A percentile compares a stretch with the other conserved stretches of the same genome.
Conservation (phyloP, 2,329 filamentous ascomycete species). For the Fusarium nanum region DNA sequence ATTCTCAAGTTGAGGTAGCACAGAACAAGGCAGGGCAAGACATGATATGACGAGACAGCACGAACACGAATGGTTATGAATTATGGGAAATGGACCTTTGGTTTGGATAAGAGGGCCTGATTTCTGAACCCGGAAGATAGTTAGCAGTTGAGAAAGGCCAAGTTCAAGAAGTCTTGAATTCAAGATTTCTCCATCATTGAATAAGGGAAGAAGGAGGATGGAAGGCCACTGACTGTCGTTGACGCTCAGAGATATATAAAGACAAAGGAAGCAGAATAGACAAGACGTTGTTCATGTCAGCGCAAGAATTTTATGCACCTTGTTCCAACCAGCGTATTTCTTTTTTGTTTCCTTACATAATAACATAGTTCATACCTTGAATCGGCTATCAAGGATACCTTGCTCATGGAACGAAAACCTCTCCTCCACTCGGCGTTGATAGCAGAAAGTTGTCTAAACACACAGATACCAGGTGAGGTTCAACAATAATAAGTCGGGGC, state of each 20-base stretch:
- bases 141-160: neutral
- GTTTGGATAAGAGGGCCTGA: conserved; percentile 1
- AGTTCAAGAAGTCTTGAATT: neutral
- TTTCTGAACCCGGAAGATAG: neutral
- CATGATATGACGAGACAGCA: conserved; percentile 1
- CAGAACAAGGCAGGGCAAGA: conserved; percentile 1
- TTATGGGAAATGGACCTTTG: conserved; percentile 29
- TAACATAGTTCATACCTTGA: neutral
- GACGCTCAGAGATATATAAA: neutral
- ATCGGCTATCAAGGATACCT: neutral
- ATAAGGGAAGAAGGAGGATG: neutral
- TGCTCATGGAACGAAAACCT: neutral
- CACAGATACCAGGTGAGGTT: neutral
- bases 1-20: conserved; percentile 30
- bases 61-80: conserved; percentile 28
- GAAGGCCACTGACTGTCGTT: conserved; percentile 14
- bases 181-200: neutral
- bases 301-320: neutral
- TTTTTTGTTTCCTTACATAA: neutral
- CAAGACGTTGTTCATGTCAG: conserved; percentile 23
- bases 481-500: neutral
- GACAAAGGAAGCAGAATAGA: conserved; percentile 23
- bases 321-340: neutral
- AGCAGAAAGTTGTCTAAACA: neutral
- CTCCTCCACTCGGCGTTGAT: neutral